These are phyloP conservation scores for Mycena haematopus DNA, from an alignment of 768 basidiomycete species.

Conservation along the genomic window DNA sequence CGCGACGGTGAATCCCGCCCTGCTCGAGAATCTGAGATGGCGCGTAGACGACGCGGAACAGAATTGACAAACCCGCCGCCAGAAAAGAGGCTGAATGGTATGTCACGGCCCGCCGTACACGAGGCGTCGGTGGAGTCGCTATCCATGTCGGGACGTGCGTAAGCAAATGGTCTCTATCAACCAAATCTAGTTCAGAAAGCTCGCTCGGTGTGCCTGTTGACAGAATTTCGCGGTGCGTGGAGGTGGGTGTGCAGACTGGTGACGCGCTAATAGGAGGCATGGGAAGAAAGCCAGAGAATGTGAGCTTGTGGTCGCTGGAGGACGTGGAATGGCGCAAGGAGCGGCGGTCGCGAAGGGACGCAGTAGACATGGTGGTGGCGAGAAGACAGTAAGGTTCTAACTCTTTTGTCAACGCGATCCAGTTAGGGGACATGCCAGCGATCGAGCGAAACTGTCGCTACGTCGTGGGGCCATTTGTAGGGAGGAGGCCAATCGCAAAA, in stretches of 20 bases:
- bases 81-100: constrained; percentile 56
- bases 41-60: constrained; percentile 27
- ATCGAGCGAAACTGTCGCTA: constrained; percentile 9
- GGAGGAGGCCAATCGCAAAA: neutral
- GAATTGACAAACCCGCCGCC: constrained; percentile 38
- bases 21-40: constrained; percentile 18
- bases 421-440: constrained; percentile 9
- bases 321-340: constrained; percentile 27
- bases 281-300: constrained; percentile 49
- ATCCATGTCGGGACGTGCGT: constrained; percentile 56
- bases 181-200: constrained; percentile 20
- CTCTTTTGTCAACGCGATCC: constrained; percentile 1
- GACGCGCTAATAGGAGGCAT: constrained; percentile 67
- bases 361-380: constrained; percentile 13
- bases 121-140: constrained; percentile 65
- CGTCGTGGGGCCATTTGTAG: constrained; percentile 2
- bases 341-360: constrained; percentile 26
- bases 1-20: neutral
- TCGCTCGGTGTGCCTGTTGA: constrained; percentile 1
- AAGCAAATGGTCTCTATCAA: constrained; percentile 32
- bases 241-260: constrained; percentile 58
- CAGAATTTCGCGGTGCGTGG: constrained; percentile 13
- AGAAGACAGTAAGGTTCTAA: neutral
- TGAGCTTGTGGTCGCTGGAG: constrained; percentile 30
- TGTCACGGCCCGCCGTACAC: constrained; percentile 44